These are phyloP conservation scores for Phialophora tarda DNA, from an alignment of 2,329 filamentous ascomycete genomes.

Conservation along the genomic window DNA sequence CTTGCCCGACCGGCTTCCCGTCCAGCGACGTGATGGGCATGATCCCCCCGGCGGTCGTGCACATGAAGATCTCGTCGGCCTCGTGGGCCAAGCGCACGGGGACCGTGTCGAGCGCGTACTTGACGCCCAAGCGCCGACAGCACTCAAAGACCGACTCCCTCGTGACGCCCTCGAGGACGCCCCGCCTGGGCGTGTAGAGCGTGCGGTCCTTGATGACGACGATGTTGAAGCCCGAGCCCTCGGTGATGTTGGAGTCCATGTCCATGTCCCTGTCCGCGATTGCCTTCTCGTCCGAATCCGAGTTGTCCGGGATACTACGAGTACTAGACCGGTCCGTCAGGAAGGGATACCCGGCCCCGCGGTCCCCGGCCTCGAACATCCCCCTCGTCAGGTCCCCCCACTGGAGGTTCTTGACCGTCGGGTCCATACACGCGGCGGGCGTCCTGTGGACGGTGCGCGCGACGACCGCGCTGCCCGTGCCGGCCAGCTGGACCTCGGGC, in stretches of 20 bases:
- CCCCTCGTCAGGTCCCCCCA: conserved; percentile 58
- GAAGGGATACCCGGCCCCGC: conserved; percentile 56
- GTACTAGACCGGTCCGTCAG: conserved; percentile 49
- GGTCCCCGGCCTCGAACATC: conserved; percentile 56
- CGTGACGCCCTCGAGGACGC: conserved; percentile 53
- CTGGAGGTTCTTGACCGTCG: conserved; percentile 59
- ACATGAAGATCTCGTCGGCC: conserved; percentile 60
- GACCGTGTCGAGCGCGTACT: conserved; percentile 49
- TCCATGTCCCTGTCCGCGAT: conserved; percentile 39
- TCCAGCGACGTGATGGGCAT: conserved; percentile 60
- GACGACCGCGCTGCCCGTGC: conserved; percentile 51
- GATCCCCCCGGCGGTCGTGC: conserved; percentile 59
- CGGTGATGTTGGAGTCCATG: conserved; percentile 54
- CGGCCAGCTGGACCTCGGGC: conserved; percentile 50
- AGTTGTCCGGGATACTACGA: too few species aligned
- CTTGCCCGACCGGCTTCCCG: conserved; percentile 49
- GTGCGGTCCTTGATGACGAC: conserved; percentile 53
- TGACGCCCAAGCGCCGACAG: conserved; percentile 42
- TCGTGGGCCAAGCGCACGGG: conserved; percentile 44
- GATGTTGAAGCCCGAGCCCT: conserved; percentile 59
- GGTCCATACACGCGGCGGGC: conserved; percentile 56
- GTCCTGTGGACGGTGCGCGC: conserved; percentile 54
- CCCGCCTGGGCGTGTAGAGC: conserved; percentile 56
- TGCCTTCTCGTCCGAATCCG: too few species aligned
- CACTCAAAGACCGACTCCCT: conserved; percentile 44